Evolutionary conservation across 495 filamentous ascomycete species (phyloP).

Genomic region (Usnea hakonensis): DNA sequence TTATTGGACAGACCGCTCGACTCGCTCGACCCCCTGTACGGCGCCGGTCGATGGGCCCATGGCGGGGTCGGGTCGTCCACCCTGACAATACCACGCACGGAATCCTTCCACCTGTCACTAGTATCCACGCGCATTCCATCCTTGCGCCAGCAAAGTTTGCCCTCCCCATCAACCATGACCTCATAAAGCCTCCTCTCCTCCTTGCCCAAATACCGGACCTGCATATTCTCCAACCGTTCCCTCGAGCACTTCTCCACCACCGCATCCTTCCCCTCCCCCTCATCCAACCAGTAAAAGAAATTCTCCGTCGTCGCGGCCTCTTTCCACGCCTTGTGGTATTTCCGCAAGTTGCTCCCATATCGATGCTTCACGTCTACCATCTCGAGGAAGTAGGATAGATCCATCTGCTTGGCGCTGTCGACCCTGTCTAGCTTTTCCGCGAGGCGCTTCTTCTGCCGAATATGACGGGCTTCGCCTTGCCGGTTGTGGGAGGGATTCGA

Average conservation of each 20-base stretch:
- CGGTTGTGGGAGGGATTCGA: conserved; percentile 22
- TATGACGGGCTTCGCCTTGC: conserved; percentile 21
- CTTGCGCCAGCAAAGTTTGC: conserved; percentile 70
- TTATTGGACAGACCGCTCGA: conserved; percentile 11
- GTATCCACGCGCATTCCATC: conserved; percentile 72
- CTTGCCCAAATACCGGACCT: conserved; percentile 63
- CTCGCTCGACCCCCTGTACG: conserved; percentile 16
- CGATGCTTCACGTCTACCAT: conserved; percentile 89
- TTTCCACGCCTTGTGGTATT: conserved; percentile 82
- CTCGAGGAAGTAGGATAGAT: conserved; percentile 82
- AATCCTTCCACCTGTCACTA: conserved; percentile 66
- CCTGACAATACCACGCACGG: conserved; percentile 66
- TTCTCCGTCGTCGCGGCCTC: conserved; percentile 67
- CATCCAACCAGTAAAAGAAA: conserved; percentile 95
- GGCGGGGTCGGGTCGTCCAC: conserved; percentile 51
- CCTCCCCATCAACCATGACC: conserved; percentile 58
- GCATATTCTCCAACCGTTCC: conserved; percentile 57
- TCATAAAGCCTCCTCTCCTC: conserved; percentile 68
- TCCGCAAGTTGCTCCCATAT: conserved; percentile 75
- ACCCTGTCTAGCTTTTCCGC: conserved; percentile 23
- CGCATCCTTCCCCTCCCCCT: conserved; percentile 59
- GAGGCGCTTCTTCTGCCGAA: conserved; percentile 27
- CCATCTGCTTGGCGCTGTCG: conserved; percentile 68
- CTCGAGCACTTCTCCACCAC: conserved; percentile 54
- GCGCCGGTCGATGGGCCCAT: conserved; percentile 28